Base-by-base conservation (phyloP, 106 monocot species). In the Dendrobium chrysotoxum region DNA sequence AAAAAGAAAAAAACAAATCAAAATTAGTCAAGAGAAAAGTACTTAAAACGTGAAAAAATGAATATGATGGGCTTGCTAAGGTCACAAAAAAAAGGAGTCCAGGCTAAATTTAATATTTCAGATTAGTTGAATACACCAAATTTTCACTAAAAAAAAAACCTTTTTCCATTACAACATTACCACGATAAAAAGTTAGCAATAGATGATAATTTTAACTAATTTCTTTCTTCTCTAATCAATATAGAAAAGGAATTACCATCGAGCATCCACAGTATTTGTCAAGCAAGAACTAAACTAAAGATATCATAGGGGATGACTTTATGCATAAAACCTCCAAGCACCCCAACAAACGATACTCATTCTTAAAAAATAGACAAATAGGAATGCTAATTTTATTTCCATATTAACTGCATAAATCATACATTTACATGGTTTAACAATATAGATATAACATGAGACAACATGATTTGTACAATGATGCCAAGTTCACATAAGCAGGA, bases 381-480 rank as follows among this genome's bases (percentile, higher is more conserved):
- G n/a, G 61, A 21, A 23, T 61, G 61, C 23, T 5, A 23, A 61
- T 25, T 23, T n/a, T 61, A 23, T 61, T 61, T 23, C 5, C 20
- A 23, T 61, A 61, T 61, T 23, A 61, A 61, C 23, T 61, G 61
- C 61, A 61, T 20, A 61, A 61, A 23, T 20, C 61, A 61, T 61
- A 61, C n/a, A 61, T n/a, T 61, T 61, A 23, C 23, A 35, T 70
- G 70, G 25, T 70, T 65, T 70, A 70, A 35, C 28, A 70, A 70
- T 12, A 70, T 70, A 70, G 31, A 70, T 35, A 35, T 35, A 35
- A 11, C 6, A 25, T 65, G 64, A 65, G 64, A 65, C 50, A 50
- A 61, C 4, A 35, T 15, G 3, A 35, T 0, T 9, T 35, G 35
- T 16, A 70, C 31, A 70, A 15, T 35, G 3, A 70, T 15, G 16